Base-by-base conservation (phyloP, 345 rosid genomes). In the Diplotaxis tenuifolia region DNA sequence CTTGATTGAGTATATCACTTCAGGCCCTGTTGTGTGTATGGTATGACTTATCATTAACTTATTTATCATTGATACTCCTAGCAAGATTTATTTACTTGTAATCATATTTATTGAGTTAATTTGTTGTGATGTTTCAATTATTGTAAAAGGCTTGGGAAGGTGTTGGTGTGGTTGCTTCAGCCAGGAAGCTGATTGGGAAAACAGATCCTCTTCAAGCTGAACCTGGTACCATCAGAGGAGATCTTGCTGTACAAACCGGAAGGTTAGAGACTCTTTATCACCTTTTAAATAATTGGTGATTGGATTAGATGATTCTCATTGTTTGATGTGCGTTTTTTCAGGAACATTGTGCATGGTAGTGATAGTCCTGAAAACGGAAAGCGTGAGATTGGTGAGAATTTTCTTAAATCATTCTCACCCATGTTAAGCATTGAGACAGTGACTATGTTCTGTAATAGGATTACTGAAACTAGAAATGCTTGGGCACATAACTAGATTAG, bases 141-240 rank as follows among this genome's bases (percentile, higher is more conserved):
- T 36, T 79, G 60, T 42, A 45, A 70, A 94, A 60, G 99, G 96
- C 90, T 40, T 94, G 97, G 99, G 92, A 94, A 82, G 99, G 99
- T 74, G 87, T 87, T 68, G 96, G 99, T 55, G 88, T 91, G 64
- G 99, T 95, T 58, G 97, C 96, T 63, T 91, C 99, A 1, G 95
- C 96, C 52, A 88, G 99, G 49, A 95, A 91, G 80, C 74, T 95
- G 15, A 95, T 95, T 62, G 99, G 99, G 53, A 79, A 93, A 15
- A 91, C 99, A 5, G 83, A 95, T 83, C 99, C 99, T 73, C 97
- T 91, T 75, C 87, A 87, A 80, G 97, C 99, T 77, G 99, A 95
- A 74, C 97, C 97, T 25, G 99, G 99, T 71, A 91, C 99, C 6
- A 91, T 95, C 42, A 84, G 97, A 74, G 98, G 99, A 27, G 97